Evolutionary conservation across 805 yeast genomes (phyloP).

Genomic region (Myxozyma udenii): DNA sequence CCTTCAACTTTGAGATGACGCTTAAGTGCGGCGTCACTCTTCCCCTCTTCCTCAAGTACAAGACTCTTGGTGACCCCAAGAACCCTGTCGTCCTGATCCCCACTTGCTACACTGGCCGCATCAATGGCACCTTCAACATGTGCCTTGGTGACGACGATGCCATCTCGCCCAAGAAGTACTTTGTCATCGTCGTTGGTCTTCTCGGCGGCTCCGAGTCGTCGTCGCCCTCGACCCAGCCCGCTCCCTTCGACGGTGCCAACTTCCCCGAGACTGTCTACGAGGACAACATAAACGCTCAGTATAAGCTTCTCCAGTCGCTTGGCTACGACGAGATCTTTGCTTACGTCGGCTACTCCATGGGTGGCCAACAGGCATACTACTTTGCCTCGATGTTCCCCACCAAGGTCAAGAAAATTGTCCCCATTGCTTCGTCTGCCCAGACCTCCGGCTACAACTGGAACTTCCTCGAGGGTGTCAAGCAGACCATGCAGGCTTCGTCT

Average conservation of each 20-base stretch:
- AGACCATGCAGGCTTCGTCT: constrained; percentile 20
- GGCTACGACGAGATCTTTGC: constrained; percentile 28
- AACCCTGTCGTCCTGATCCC: constrained; percentile 30
- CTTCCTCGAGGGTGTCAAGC: constrained; percentile 29
- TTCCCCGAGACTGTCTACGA: constrained; percentile 29
- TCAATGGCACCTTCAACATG: constrained; percentile 21
- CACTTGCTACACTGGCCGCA: constrained; percentile 30
- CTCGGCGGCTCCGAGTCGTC: constrained; percentile 30
- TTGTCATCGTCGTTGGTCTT: constrained; percentile 27
- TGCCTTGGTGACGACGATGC: constrained; percentile 25
- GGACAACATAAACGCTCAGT: constrained; percentile 30
- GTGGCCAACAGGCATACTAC: constrained; percentile 30
- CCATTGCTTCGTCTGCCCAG: constrained; percentile 29
- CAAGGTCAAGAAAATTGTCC: constrained; percentile 24
- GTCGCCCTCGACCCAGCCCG: constrained; percentile 28
- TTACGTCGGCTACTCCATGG: constrained; percentile 30
- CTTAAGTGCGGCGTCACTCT: constrained; percentile 29
- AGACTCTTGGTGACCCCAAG: constrained; percentile 29
- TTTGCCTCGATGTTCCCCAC: constrained; percentile 28
- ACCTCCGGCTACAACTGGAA: constrained; percentile 29
- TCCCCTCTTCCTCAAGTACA: constrained; percentile 27
- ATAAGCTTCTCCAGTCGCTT: constrained; percentile 18
- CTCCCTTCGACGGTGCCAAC: constrained; percentile 28
- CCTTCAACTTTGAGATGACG: constrained; percentile 23
- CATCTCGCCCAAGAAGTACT: constrained; percentile 26